Conservation (phyloP, 805 yeast species). For the Hanseniaspora vineae region DNA sequence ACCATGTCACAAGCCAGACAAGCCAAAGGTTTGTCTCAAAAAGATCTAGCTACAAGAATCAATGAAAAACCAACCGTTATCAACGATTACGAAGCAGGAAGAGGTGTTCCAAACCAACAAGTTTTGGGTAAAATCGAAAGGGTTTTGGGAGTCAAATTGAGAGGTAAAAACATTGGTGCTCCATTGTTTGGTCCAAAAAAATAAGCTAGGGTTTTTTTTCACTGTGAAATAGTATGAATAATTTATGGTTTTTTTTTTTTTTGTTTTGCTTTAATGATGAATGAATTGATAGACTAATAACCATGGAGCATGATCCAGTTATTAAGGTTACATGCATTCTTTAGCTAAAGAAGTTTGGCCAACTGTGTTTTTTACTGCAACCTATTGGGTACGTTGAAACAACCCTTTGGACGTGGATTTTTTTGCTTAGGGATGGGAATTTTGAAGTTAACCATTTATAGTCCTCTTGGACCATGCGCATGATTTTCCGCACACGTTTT, state of each 20-base stretch:
- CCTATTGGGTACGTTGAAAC: too few relatives aligned
- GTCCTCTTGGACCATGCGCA: too few relatives aligned
- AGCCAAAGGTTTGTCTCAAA: constrained; percentile 82
- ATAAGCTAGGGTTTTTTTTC: constrained; percentile 9
- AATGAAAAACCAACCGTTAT: constrained; percentile 93
- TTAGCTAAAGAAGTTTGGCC: too few relatives aligned
- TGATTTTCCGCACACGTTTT: too few relatives aligned
- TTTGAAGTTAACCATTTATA: too few relatives aligned
- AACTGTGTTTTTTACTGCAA: too few relatives aligned
- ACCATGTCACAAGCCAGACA: constrained; percentile 76
- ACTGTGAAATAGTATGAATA: constrained; percentile 1
- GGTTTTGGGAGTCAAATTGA: constrained; percentile 83
- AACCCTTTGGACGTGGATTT: too few relatives aligned
- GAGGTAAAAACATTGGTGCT: constrained; percentile 92
- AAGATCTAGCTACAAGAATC: constrained; percentile 89
- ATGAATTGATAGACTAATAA: too few relatives aligned
- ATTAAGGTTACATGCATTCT: too few relatives aligned
- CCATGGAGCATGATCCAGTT: too few relatives aligned
- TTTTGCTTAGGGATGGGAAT: too few relatives aligned
- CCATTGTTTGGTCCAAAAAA: constrained; percentile 47
- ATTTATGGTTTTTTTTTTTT: not conserved
- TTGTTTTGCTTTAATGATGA: too few relatives aligned
- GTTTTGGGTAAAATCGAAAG: constrained; percentile 84
- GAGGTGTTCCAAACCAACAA: constrained; percentile 95
- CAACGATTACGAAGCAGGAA: constrained; percentile 93